Evolutionary conservation across 768 basidiomycete genomes (phyloP).

Genomic region (Asterophora parasitica): DNA sequence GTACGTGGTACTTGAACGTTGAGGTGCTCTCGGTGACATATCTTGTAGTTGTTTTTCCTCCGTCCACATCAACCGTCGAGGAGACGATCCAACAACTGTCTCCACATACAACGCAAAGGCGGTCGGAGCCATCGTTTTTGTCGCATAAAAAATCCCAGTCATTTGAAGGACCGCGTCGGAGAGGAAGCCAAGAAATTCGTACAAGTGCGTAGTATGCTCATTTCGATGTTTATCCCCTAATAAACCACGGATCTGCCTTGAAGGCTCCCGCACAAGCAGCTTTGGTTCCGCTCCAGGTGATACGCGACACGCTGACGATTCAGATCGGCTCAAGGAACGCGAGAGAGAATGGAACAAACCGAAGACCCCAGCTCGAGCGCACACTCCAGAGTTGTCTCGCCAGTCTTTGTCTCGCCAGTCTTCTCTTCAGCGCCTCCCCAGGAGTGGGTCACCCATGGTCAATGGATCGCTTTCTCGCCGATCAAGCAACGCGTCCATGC

Average conservation of each 20-base stretch:
- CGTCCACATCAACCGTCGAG: neutral
- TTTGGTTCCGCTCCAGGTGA: neutral
- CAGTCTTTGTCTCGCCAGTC: constrained; percentile 17
- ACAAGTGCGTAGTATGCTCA: neutral
- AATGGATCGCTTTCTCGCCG: constrained; percentile 18
- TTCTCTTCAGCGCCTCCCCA: constrained; percentile 13
- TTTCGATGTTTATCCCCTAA: neutral
- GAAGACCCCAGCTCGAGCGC: constrained; percentile 13
- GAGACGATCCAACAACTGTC: neutral
- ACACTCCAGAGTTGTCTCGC: constrained; percentile 20
- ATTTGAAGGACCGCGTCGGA: neutral
- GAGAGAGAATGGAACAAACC: constrained; percentile 46
- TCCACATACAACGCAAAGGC: neutral
- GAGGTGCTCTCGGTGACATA: neutral
- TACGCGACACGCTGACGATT: constrained; percentile 15
- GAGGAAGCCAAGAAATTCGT: constrained; percentile 3
- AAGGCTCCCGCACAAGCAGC: constrained; percentile 16
- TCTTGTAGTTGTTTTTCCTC: constrained; percentile 17
- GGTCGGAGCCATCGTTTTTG: neutral
- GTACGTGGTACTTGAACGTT: constrained; percentile 9
- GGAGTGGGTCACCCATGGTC: constrained; percentile 13
- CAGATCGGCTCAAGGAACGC: constrained; percentile 30
- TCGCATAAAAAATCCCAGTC: constrained; percentile 2
- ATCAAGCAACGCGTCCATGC: constrained; percentile 37
- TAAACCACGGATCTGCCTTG: neutral